Conservation (phyloP, 345 rosid species). For the Corchorus olitorius region DNA sequence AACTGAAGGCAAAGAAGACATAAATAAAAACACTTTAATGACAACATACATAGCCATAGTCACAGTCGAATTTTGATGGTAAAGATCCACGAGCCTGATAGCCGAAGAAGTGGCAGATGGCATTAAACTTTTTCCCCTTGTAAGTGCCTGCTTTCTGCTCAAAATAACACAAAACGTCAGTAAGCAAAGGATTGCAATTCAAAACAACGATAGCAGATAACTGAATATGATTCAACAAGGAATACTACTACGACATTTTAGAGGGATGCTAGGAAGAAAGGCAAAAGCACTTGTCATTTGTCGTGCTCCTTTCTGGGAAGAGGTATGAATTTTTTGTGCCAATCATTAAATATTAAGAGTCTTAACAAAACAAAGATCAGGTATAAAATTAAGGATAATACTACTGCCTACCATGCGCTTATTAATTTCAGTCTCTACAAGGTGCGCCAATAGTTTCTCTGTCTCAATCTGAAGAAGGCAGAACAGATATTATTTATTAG, state of each 20-base stretch:
- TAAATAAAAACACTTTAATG: not conserved
- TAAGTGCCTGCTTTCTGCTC: conserved; percentile 39
- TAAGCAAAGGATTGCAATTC: not conserved
- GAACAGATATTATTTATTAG: conserved; percentile 25
- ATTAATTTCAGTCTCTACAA: conserved; percentile 94
- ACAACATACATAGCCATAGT: conserved; percentile 87
- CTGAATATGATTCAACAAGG: not conserved
- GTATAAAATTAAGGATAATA: not conserved
- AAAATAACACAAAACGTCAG: not conserved
- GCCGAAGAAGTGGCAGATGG: conserved; percentile 98
- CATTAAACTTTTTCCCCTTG: conserved; percentile 94
- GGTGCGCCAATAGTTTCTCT: conserved; percentile 95
- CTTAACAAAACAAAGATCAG: not conserved
- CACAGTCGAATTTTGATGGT: conserved; percentile 97
- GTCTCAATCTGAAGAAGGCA: conserved; percentile 78
- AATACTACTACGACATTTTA: not conserved
- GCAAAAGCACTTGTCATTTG: conserved; percentile 2
- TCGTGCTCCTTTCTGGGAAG: not conserved
- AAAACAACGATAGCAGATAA: not conserved
- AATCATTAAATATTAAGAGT: not conserved
- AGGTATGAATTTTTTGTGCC: not conserved
- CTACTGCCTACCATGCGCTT: conserved; percentile 65
- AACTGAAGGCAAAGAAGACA: not conserved
- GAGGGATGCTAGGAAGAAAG: not conserved
- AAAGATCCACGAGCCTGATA: conserved; percentile 99